These are phyloP conservation scores for Conringia planisiliqua DNA, from an alignment of 345 rosid species.

Conservation along the genomic window DNA sequence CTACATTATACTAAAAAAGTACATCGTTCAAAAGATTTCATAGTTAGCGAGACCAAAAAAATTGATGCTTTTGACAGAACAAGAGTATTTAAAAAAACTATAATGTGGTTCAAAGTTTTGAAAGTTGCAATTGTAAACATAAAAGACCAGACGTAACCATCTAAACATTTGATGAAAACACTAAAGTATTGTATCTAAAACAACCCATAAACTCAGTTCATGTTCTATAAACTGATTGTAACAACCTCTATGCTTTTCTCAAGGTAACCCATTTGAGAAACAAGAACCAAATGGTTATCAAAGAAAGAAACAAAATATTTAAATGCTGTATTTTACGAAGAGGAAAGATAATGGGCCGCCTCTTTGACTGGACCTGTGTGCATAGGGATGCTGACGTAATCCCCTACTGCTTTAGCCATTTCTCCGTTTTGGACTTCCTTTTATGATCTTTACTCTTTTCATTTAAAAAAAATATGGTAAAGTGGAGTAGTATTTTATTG, in stretches of 20 bases:
- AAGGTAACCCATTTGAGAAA: too few species aligned
- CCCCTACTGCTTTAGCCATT: conserved; percentile 14
- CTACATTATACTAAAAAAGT: too few species aligned
- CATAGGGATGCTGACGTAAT: conserved; percentile 25
- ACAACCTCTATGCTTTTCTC: too few species aligned
- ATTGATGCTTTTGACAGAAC: neutral
- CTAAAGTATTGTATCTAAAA: too few species aligned
- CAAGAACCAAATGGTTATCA: too few species aligned
- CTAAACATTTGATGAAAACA: too few species aligned
- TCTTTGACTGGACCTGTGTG: conserved; percentile 29
- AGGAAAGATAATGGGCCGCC: conserved; percentile 27
- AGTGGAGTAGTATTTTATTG: neutral
- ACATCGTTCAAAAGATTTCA: neutral
- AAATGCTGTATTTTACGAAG: neutral
- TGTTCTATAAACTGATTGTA: too few species aligned
- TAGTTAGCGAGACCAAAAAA: neutral
- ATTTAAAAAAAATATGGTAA: neutral
- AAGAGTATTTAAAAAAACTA: neutral
- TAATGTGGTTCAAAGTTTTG: neutral
- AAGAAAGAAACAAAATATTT: neutral
- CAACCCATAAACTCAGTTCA: too few species aligned
- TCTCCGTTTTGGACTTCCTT: neutral
- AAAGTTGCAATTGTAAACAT: too few species aligned
- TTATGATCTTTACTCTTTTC: neutral
- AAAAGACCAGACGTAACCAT: too few species aligned